Evolutionary conservation across 768 basidiomycete species (phyloP).

Genomic region (Cystobasidium onofrii): DNA sequence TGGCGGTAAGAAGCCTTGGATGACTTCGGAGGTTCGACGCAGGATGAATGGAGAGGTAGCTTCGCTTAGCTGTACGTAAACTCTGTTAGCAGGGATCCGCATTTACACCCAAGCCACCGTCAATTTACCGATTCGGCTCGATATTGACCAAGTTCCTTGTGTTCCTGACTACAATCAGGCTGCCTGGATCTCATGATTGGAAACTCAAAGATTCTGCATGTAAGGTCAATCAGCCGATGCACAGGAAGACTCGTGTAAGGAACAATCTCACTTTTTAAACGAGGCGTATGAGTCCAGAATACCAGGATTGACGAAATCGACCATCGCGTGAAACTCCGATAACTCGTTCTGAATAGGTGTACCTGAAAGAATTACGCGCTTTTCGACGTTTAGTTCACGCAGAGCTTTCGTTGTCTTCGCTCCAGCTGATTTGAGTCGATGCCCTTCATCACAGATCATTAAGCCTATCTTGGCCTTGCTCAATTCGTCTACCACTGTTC

Average conservation of each 20-base stretch:
- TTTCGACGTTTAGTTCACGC: conserved; percentile 61
- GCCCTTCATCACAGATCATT: conserved; percentile 93
- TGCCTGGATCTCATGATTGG: conserved; percentile 80
- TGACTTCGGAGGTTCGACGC: conserved; percentile 71
- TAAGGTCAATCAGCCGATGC: too few species aligned
- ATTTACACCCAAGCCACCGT: background rate
- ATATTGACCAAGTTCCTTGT: conserved; percentile 67
- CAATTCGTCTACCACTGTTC: conserved; percentile 43
- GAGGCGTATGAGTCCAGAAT: conserved; percentile 53
- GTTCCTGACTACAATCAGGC: conserved; percentile 63
- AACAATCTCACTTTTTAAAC: conserved; percentile 44
- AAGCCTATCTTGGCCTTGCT: conserved; percentile 74
- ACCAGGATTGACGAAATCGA: conserved; percentile 90
- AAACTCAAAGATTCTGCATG: conserved; percentile 67
- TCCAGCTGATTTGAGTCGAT: conserved; percentile 81
- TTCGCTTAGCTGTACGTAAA: conserved; percentile 56
- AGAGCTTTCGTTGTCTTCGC: conserved; percentile 86
- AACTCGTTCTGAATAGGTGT: conserved; percentile 93
- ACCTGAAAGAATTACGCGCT: conserved; percentile 82
- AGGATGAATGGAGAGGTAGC: conserved; percentile 58
- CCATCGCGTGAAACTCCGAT: conserved; percentile 93
- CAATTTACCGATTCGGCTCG: conserved; percentile 62
- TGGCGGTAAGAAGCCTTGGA: conserved; percentile 78
- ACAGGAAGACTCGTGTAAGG: too few species aligned
- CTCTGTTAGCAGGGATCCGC: background rate